These are phyloP conservation scores for Oryza nivara DNA, from an alignment of 176 grass and related monocot species.

Conservation along the genomic window DNA sequence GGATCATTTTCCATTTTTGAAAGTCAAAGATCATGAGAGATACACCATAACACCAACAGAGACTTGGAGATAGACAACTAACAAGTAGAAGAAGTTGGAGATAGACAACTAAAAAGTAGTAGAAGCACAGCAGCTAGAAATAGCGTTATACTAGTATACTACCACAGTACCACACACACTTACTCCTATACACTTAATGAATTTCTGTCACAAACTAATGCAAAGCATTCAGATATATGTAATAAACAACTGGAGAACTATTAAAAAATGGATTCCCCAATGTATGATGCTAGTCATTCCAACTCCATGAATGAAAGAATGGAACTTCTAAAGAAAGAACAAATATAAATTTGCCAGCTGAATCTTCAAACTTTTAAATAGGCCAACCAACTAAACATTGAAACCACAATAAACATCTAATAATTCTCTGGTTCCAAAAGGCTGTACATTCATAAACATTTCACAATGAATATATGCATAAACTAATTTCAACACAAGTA, in stretches of 20 bases:
- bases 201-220: conserved; percentile 7
- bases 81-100: background rate
- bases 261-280: background rate
- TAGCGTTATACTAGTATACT: background rate
- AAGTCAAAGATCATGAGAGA: background rate
- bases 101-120: conserved; percentile 1
- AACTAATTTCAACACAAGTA: background rate
- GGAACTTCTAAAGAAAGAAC: background rate
- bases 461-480: no score
- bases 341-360: background rate
- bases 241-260: background rate
- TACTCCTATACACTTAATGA: background rate
- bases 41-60: background rate
- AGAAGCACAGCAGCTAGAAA: background rate
- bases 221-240: background rate
- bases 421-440: background rate
- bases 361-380: background rate
- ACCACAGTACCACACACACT: no score
- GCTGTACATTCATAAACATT: no score
- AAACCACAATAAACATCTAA: background rate
- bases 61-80: background rate
- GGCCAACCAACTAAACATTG: background rate
- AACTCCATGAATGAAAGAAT: background rate
- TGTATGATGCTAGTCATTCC: background rate
- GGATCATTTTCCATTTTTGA: background rate